Conservation (phyloP, 1,139 yeast species). For the Schwanniomyces etchellsii region DNA sequence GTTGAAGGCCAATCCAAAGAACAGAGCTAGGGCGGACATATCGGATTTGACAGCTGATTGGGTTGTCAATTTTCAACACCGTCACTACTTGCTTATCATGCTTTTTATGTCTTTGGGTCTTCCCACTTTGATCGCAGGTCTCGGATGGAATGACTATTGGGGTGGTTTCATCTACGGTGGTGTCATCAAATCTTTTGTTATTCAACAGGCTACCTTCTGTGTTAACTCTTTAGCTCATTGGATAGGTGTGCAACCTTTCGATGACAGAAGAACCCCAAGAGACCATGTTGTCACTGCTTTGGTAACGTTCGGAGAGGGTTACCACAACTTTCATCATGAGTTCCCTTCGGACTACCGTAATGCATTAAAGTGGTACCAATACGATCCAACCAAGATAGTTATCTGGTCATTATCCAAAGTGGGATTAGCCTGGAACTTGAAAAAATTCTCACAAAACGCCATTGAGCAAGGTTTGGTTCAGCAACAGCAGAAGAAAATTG, state of each 20-base stretch:
- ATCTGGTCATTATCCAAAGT: conserved; percentile 68
- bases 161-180: conserved; percentile 96
- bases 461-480: conserved; percentile 94
- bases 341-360: conserved; percentile 98
- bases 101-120: conserved; percentile 59
- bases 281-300: conserved; percentile 92
- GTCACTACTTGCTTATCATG: conserved; percentile 76
- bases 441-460: conserved; percentile 90
- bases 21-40: conserved; percentile 94
- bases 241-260: conserved; percentile 97
- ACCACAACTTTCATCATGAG: conserved; percentile 99
- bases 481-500: conserved; percentile 94
- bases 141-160: conserved; percentile 80
- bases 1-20: conserved; percentile 85
- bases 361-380: conserved; percentile 97
- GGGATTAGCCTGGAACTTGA: conserved; percentile 87
- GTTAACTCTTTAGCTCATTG: conserved; percentile 98
- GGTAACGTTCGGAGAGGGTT: conserved; percentile 97
- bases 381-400: conserved; percentile 87
- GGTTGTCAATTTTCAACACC: conserved; percentile 89
- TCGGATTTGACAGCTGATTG: conserved; percentile 87
- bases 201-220: conserved; percentile 98
- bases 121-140: conserved; percentile 75
- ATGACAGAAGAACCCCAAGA: conserved; percentile 95
- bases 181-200: conserved; percentile 70